These are phyloP conservation scores for Botrytis tulipae DNA, from an alignment of 2,329 filamentous ascomycete species.

Conservation along the genomic window DNA sequence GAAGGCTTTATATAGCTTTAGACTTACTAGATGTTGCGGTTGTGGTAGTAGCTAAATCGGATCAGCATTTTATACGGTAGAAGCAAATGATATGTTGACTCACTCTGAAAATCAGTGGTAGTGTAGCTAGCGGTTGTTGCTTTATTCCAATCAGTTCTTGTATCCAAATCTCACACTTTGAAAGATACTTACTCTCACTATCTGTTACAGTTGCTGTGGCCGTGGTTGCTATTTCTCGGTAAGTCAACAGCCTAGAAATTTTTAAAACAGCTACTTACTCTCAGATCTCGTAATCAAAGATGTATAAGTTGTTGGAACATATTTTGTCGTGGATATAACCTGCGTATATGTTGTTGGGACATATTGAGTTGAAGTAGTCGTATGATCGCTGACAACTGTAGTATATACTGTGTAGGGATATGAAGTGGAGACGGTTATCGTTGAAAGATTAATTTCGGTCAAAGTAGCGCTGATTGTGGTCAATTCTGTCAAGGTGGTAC, in stretches of 20 bases:
- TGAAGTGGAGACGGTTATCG: conserved; percentile 2
- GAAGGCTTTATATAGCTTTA: background rate
- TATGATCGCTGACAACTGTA: conserved; percentile 16
- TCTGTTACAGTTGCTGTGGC: conserved; percentile 8
- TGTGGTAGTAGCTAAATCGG: background rate
- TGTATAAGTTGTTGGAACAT: conserved; percentile 12
- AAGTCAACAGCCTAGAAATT: background rate
- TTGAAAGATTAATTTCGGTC: background rate
- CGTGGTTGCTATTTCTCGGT: background rate
- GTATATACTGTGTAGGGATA: conserved; percentile 11
- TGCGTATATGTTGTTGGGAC: background rate
- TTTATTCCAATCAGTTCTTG: background rate
- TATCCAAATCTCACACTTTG: background rate
- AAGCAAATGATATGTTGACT: background rate
- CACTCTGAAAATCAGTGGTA: background rate
- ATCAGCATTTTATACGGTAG: background rate
- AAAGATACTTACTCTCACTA: conserved; percentile 5
- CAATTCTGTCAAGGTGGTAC: conserved; percentile 3
- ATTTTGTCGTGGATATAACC: conserved; percentile 10
- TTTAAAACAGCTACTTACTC: background rate
- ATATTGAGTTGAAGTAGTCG: conserved; percentile 1
- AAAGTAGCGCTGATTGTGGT: background rate
- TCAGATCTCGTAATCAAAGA: conserved; percentile 17
- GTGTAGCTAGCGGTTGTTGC: conserved; percentile 3
- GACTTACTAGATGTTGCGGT: background rate